Percentiles rank a stretch among this genome's conserved stretches.
These are phyloP conservation scores for Massariosphaeria phaeospora DNA, from an alignment of 495 filamentous ascomycete genomes.

Conservation along the genomic window DNA sequence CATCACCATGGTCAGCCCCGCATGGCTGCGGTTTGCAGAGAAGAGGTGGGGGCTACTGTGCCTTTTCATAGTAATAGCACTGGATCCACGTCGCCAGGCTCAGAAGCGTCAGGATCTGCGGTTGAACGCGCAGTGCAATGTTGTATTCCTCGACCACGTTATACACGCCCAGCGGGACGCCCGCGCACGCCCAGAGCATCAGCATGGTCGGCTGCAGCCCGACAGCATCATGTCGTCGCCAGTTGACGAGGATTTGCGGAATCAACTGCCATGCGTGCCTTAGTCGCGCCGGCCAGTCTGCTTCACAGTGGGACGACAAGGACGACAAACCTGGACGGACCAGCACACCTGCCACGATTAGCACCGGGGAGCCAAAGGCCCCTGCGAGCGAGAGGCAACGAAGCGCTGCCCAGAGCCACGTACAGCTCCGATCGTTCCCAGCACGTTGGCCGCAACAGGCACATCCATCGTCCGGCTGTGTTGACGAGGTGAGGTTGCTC, in stretches of 20 bases:
- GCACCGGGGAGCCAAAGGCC: no score
- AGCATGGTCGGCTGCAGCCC: constrained; percentile 62
- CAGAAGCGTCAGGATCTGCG: constrained; percentile 57
- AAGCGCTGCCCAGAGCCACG: constrained; percentile 33
- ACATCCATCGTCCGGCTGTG: constrained; percentile 45
- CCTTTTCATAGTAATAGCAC: constrained; percentile 59
- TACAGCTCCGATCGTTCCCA: constrained; percentile 55
- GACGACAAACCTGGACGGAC: constrained; percentile 47
- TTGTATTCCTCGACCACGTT: constrained; percentile 60
- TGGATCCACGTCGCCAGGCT: constrained; percentile 61
- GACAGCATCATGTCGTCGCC: constrained; percentile 53
- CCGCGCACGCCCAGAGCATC: constrained; percentile 61
- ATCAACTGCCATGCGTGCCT: constrained; percentile 53
- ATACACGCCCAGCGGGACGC: constrained; percentile 61
- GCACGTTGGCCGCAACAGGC: constrained; percentile 51
- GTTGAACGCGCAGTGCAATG: constrained; percentile 55
- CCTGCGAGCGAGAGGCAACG: no score
- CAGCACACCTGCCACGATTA: constrained; percentile 44
- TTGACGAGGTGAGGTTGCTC: not conserved
- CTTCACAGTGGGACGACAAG: no score
- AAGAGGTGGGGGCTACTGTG: constrained; percentile 4
- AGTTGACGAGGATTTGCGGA: constrained; percentile 62
- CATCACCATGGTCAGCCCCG: not conserved
- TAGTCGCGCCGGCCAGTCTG: no score
- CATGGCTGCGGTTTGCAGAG: constrained; percentile 5